phyloP scores from a whole-genome alignment of 345 rosid species.

The Lepidium africanum region DNA sequence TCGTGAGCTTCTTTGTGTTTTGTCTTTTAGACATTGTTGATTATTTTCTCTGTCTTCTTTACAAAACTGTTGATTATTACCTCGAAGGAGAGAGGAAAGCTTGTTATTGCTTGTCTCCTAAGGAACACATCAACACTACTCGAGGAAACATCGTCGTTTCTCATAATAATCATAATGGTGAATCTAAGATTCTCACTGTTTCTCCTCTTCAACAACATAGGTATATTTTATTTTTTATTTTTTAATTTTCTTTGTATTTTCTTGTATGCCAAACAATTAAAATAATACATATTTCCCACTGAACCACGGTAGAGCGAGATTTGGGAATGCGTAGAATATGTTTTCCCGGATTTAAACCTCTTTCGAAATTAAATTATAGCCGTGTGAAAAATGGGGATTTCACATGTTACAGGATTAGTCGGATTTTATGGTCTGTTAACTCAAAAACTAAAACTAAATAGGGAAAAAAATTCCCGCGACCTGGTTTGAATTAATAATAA shows the following conservation, averaged over 20 bases:
- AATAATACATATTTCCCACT: no score
- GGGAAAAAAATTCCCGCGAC: no score
- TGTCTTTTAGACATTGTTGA: slow-evolving; percentile 73
- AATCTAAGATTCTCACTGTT: slow-evolving; percentile 20
- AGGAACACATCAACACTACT: slow-evolving; percentile 38
- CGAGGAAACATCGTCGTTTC: background rate
- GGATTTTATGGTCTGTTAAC: no score
- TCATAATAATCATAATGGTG: background rate
- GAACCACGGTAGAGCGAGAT: no score
- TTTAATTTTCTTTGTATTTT: background rate
- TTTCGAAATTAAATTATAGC: no score
- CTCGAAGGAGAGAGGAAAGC: slow-evolving; percentile 77
- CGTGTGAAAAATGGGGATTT: no score
- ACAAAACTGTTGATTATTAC: slow-evolving; percentile 64
- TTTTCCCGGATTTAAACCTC: no score
- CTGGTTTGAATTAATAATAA: no score
- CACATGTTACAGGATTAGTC: no score
- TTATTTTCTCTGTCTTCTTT: slow-evolving; percentile 44
- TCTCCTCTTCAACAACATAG: slow-evolving; percentile 15
- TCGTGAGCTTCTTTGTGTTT: slow-evolving; percentile 69
- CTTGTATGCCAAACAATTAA: no score
- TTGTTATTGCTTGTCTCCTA: slow-evolving; percentile 61
- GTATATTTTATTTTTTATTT: background rate
- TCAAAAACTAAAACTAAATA: no score
- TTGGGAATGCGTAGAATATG: no score